A percentile compares a stretch with the other conserved stretches of the same genome.
These are phyloP conservation scores for Cladophialophora psammophila DNA, from an alignment of 2,329 filamentous ascomycete species.

Conservation along the genomic window DNA sequence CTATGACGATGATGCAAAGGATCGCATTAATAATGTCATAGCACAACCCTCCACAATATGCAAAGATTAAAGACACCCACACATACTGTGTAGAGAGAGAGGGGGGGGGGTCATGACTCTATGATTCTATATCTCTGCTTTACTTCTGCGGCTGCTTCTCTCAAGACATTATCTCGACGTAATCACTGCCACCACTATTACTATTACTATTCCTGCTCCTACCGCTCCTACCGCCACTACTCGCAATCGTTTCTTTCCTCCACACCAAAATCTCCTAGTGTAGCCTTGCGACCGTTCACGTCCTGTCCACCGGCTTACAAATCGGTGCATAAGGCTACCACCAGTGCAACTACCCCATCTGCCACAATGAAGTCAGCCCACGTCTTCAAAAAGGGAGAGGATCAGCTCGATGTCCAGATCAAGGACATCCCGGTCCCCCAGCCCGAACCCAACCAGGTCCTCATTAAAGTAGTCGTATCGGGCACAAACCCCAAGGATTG, in stretches of 20 bases:
- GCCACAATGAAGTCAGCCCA: conserved; percentile 32
- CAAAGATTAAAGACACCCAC: background rate
- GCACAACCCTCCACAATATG: background rate
- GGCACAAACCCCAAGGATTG: conserved; percentile 62
- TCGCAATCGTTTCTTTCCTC: background rate
- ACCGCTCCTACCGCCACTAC: background rate
- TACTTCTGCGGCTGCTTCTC: background rate
- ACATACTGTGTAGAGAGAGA: no score
- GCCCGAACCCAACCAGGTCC: conserved; percentile 48
- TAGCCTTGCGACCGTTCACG: background rate
- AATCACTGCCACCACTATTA: background rate
- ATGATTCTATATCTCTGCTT: background rate
- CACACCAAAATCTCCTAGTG: background rate
- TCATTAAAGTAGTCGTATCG: conserved; percentile 53
- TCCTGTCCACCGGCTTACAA: background rate
- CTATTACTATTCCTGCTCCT: background rate
- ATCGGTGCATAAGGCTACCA: background rate
- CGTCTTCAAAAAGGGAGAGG: conserved; percentile 23
- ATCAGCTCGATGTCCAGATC: conserved; percentile 29
- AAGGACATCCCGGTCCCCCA: conserved; percentile 53
- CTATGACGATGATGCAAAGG: conserved; percentile 9
- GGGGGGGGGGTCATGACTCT: background rate
- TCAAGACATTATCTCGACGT: background rate
- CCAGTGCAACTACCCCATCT: background rate
- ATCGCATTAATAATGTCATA: conserved; percentile 21